phyloP scores from a whole-genome alignment of 2,329 filamentous ascomycete genomes.

The Claviceps maximensis region DNA sequence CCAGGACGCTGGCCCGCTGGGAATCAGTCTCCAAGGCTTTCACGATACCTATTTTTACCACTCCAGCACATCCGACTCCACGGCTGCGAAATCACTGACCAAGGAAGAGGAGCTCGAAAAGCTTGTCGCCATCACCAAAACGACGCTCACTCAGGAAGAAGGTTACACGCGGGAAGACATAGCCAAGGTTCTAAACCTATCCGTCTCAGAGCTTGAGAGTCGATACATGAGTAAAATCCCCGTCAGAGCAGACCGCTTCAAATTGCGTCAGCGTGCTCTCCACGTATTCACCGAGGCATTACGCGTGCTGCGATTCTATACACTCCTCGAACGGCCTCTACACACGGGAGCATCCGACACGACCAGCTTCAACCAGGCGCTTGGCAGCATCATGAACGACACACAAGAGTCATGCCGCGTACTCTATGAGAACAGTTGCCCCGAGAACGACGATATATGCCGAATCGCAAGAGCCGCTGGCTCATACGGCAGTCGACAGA shows the following conservation, averaged over 20 bases:
- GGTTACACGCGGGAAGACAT: slow-evolving; percentile 87
- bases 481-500: slow-evolving; percentile 72
- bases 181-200: slow-evolving; percentile 54
- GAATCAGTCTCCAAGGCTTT: slow-evolving; percentile 72
- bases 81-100: slow-evolving; percentile 28
- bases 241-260: slow-evolving; percentile 76
- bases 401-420: slow-evolving; percentile 82
- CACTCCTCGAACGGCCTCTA: slow-evolving; percentile 49
- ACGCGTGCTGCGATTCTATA: slow-evolving; percentile 72
- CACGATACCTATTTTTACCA: slow-evolving; percentile 66
- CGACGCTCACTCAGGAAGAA: slow-evolving; percentile 61
- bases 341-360: slow-evolving; percentile 35
- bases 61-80: slow-evolving; percentile 24
- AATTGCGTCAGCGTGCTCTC: slow-evolving; percentile 71
- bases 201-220: slow-evolving; percentile 57
- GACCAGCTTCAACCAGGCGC: slow-evolving; percentile 46
- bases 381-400: slow-evolving; percentile 77
- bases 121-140: slow-evolving; percentile 55
- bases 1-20: slow-evolving; percentile 68
- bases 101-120: slow-evolving; percentile 57
- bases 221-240: slow-evolving; percentile 81
- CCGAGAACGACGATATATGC: slow-evolving; percentile 85
- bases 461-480: slow-evolving; percentile 64
- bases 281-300: slow-evolving; percentile 87
- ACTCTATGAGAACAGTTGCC: slow-evolving; percentile 81